Base-by-base conservation (phyloP, 495 filamentous ascomycete genomes). In the Tuber melanosporum region DNA sequence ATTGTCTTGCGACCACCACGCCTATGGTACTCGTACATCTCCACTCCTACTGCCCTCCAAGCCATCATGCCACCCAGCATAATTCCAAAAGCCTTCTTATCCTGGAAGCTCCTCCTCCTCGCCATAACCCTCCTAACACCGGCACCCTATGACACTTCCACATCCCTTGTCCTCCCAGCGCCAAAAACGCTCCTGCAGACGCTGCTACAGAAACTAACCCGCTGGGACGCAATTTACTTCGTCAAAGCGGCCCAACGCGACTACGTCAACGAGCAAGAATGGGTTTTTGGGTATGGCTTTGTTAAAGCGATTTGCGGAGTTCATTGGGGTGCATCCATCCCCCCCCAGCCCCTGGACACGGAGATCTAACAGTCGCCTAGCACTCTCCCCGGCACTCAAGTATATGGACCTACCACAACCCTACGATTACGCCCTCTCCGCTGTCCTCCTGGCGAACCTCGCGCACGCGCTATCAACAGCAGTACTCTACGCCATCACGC, bases 221-320 rank as follows among this genome's bases (percentile, higher is more conserved):
- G 95, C 84, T 99, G 95, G 95, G 95, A 99, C 82, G 91, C 92
- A 49, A 90, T 99, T 73, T 98, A 97, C 83, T 98, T 92, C 81
- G 85, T 91, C 47, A 88, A 90, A 74, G 84, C 86, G 70, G 90
- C 93, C 0, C 86, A 88, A 74, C 86, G 90, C 46, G 94, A 93
- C 39, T 94, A 98, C 77, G 72, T 91, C 15, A 94, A 91, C 85
- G 95, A 99, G 85, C 96, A 99, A 85, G 94, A 98, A 85, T 98
- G 94, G 94, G 95, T 96, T 1, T 99, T 97, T 86, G 91, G 93
- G 36, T 89, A 87, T 84, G 90, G 89, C 1, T 89, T 91, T 76
- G 87, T 91, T 7, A 84, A 86, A 70, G 73, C 89, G 49, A 83
- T 94, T 44, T 76, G 81, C 9, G 76, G 82, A 26, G 74, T 90